These are phyloP conservation scores for Alnus glutinosa DNA, from an alignment of 306 rosid species.

Conservation along the genomic window DNA sequence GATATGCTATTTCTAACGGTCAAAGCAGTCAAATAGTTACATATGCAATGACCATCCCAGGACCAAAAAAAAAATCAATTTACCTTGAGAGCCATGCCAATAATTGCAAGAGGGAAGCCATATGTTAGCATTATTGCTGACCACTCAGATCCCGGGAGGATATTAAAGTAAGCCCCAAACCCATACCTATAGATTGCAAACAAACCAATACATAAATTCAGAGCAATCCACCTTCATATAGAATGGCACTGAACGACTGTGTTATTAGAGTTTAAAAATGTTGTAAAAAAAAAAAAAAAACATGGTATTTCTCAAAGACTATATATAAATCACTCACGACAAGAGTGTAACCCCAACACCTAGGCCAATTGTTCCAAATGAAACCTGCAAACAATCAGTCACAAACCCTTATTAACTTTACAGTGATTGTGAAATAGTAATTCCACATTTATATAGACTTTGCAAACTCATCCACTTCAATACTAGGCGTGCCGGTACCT, in stretches of 20 bases:
- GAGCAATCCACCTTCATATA: constrained; percentile 3
- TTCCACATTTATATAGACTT: not conserved
- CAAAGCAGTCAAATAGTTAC: no score
- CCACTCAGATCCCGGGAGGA: constrained; percentile 98
- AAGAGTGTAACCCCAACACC: constrained; percentile 74
- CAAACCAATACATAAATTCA: constrained; percentile 16
- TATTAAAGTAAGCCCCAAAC: constrained; percentile 90
- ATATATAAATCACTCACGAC: constrained; percentile 48
- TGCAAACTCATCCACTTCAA: not conserved
- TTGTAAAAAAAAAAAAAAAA: not conserved
- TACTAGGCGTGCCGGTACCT: constrained; percentile 34
- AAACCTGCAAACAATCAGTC: constrained; percentile 50
- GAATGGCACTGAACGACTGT: not conserved
- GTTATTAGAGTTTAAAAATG: no score
- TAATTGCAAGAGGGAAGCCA: constrained; percentile 97
- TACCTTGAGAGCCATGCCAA: constrained; percentile 99
- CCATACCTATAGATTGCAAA: constrained; percentile 62
- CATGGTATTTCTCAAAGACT: not conserved
- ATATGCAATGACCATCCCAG: no score
- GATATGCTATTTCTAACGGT: no score
- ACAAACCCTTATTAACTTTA: not conserved
- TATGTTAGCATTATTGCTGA: constrained; percentile 94
- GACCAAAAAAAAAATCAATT: not conserved
- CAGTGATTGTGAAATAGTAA: not conserved
- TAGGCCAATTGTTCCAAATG: constrained; percentile 81